Percentiles rank a stretch among this genome's conserved stretches.
phyloP scores from a whole-genome alignment of 345 rosid species.

The Euphorbia pulcherrima region DNA sequence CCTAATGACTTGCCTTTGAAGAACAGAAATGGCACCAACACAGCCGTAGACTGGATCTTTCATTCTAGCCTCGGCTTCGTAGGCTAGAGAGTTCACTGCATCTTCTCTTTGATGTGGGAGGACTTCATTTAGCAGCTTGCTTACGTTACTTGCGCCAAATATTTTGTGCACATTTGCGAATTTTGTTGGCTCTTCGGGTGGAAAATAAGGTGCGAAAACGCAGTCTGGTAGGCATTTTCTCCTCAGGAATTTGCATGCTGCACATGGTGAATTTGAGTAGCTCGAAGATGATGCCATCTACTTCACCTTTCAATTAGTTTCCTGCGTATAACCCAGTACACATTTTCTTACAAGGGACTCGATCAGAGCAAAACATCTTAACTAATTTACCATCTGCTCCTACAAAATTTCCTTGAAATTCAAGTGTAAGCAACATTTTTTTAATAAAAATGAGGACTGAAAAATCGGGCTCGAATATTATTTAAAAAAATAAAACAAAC shows the following conservation, averaged over 20 bases:
- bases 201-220: conserved; percentile 32
- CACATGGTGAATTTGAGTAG: conserved; percentile 33
- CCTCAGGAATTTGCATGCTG: conserved; percentile 36
- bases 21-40: conserved; percentile 34
- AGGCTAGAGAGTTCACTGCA: conserved; percentile 36
- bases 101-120: conserved; percentile 35
- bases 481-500: no score
- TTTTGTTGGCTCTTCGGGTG: conserved; percentile 31
- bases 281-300: conserved; percentile 24
- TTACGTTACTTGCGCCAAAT: conserved; percentile 35
- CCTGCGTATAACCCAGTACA: not conserved
- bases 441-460: no score
- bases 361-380: no score
- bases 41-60: conserved; percentile 35
- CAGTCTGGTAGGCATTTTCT: conserved; percentile 33
- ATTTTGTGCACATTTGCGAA: conserved; percentile 33
- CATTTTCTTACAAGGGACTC: no score
- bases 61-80: conserved; percentile 34
- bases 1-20: conserved; percentile 30
- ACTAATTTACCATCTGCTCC: no score
- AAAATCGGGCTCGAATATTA: no score
- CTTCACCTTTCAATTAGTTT: not conserved
- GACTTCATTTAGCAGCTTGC: conserved; percentile 28
- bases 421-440: no score
- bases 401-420: no score